Percentiles rank a stretch among this genome's conserved stretches.
Evolutionary conservation across 2,329 filamentous ascomycete genomes (phyloP).

Genomic region (Beauveria brongniartii): DNA sequence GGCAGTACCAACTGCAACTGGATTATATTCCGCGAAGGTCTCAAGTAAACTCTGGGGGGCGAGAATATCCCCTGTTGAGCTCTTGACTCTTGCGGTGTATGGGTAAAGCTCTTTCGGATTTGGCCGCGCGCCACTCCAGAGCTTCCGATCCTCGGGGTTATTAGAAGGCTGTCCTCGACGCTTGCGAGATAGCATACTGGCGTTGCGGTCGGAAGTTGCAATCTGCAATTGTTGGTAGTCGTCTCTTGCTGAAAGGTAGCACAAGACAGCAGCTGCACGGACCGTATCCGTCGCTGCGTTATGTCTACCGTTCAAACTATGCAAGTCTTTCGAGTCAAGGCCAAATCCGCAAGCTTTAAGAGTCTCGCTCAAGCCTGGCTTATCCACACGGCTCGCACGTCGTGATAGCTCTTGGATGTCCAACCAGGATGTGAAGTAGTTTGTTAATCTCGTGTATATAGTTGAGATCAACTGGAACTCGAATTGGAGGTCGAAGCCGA

Average conservation of each 20-base stretch:
- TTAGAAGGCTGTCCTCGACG: not conserved
- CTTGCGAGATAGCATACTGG: not conserved
- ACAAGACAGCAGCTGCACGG: not conserved
- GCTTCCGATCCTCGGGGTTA: not conserved
- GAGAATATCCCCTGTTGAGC: not conserved
- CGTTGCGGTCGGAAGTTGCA: not conserved
- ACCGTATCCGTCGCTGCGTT: not conserved
- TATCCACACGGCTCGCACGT: not conserved
- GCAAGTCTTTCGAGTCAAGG: not conserved
- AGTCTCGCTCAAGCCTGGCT: not conserved
- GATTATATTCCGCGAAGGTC: not conserved
- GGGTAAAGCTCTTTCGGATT: conserved; percentile 4
- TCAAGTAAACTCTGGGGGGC: not conserved
- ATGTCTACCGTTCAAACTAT: not conserved
- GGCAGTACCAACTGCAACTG: not conserved
- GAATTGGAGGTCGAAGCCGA: not conserved
- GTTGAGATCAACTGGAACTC: not conserved
- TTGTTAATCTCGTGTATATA: not conserved
- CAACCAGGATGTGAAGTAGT: conserved; percentile 4
- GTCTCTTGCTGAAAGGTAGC: not conserved
- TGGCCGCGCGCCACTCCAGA: not conserved
- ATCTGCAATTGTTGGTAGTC: not conserved
- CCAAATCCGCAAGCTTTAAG: not conserved
- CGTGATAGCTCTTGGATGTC: not conserved
- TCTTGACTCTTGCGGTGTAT: not conserved